Base-by-base conservation (phyloP, 2,329 filamentous ascomycete species). In the Apiospora malaysiana region DNA sequence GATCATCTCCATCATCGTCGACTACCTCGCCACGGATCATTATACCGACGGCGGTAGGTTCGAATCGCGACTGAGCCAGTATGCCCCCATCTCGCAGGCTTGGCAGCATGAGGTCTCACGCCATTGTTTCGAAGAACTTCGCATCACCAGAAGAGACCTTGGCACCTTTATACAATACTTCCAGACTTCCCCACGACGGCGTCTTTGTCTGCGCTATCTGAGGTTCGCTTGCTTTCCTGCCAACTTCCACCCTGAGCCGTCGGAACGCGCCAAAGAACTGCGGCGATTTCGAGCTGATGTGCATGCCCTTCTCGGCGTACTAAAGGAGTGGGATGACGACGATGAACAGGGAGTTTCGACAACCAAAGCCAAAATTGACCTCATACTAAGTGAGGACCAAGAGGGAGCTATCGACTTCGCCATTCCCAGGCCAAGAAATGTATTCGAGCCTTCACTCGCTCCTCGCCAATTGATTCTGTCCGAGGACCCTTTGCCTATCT, bases 1-100 rank as follows among this genome's bases (percentile, higher is more conserved):
- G 25, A 4, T 56, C 4, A 7, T 56, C 25, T 16, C 49, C 23
- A 23, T 56, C 49, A 18, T 56, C 23, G 4, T 27, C 0, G 49
- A 56, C 49, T 4, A 25, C 25, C 8, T 51, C 47, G 3, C 5
- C n/a, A n/a, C n/a, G n/a, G n/a, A n/a, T n/a, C n/a, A n/a, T n/a
- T n/a, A n/a, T n/a, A n/a, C n/a, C n/a, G 2, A 1, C 47, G 10
- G 1, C 2, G 9, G 9, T 0, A 23, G 10, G 18, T 2, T 2
- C n/a, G 7, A 1, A 3, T 0, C 21, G 21, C 21, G 23, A 10
- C 12, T 27, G 6, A 18, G 12, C 14, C 12, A 10, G 12, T 56
- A 32, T 23, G 49, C 49, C 4, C 16, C 2, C 23, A 56, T 56
- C 12, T 56, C 49, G 10, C 49, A 4, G 6, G 49, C 25, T 27